Percentiles rank a stretch among this genome's conserved stretches.
These are phyloP conservation scores for Dillenia suffruticosa DNA, from an alignment of 164 flowering plant genomes.

Conservation along the genomic window DNA sequence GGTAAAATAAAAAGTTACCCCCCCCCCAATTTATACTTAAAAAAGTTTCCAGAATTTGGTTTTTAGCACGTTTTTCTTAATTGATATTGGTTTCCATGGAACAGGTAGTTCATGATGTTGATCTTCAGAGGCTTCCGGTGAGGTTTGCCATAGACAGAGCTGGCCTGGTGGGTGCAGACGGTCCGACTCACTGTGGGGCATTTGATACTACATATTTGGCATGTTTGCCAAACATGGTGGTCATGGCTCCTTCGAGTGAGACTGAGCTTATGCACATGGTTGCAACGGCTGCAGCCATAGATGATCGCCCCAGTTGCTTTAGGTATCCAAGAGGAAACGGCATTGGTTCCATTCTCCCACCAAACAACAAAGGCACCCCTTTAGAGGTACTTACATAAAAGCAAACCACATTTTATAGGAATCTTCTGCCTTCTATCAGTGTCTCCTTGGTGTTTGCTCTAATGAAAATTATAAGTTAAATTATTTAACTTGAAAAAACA, in stretches of 20 bases:
- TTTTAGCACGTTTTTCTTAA: not conserved
- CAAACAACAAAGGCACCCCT: slow-evolving; percentile 40
- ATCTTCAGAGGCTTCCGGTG: slow-evolving; percentile 53
- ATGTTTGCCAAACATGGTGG: slow-evolving; percentile 59
- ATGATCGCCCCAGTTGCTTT: slow-evolving; percentile 44
- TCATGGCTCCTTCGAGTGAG: slow-evolving; percentile 51
- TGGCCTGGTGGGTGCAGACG: slow-evolving; percentile 56
- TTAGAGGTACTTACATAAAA: slow-evolving; percentile 30
- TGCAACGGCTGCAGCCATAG: slow-evolving; percentile 46
- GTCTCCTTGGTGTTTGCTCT: not conserved
- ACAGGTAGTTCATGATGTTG: slow-evolving; percentile 57
- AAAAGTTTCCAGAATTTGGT: too few species aligned
- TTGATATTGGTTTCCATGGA: not conserved
- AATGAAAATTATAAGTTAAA: not conserved
- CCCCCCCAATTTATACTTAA: too few species aligned
- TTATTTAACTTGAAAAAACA: not conserved
- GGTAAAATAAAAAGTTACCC: slow-evolving; percentile 14
- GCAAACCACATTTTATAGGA: not conserved
- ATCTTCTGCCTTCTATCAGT: not conserved
- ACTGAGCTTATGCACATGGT: slow-evolving; percentile 48
- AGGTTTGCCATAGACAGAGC: slow-evolving; percentile 50
- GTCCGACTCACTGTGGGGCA: slow-evolving; percentile 54
- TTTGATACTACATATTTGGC: slow-evolving; percentile 52
- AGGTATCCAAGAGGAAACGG: slow-evolving; percentile 46
- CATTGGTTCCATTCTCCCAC: slow-evolving; percentile 37